These are phyloP conservation scores for Aphanomyces stellatus DNA, from an alignment of 352 stramenopile species.

Conservation along the genomic window DNA sequence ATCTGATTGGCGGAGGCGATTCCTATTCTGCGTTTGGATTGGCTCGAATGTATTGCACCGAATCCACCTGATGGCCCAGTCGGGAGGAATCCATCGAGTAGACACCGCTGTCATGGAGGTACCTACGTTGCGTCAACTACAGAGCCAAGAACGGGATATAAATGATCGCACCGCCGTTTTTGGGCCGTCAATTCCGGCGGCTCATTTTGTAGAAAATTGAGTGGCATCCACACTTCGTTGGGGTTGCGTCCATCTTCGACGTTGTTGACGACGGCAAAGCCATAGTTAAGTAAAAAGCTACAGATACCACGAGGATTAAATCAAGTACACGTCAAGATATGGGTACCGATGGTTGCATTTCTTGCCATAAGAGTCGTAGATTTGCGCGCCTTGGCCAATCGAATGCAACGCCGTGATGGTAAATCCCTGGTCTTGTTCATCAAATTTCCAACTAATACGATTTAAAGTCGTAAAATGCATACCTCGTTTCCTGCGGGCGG, in stretches of 20 bases:
- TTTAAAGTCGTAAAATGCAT: conserved; percentile 88
- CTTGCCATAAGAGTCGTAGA: conserved; percentile 99
- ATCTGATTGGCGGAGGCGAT: too few relatives aligned
- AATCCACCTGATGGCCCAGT: too few relatives aligned
- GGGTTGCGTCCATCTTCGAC: conserved; percentile 97
- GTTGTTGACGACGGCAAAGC: conserved; percentile 98
- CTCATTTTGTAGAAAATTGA: conserved; percentile 42
- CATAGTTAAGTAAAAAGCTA: conserved; percentile 98
- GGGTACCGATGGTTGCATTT: conserved; percentile 97
- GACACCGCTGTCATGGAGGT: conserved; percentile 79
- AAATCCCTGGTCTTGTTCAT: conserved; percentile 75
- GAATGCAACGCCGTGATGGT: conserved; percentile 84
- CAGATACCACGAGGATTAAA: too few relatives aligned
- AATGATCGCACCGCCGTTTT: conserved; percentile 11
- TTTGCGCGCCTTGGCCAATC: conserved; percentile 81
- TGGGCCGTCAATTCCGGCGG: conserved; percentile 12
- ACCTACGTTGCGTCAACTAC: conserved; percentile 64
- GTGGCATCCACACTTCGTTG: conserved; percentile 93
- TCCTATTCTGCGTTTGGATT: too few relatives aligned
- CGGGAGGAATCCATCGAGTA: conserved; percentile 83
- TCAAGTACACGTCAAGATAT: too few relatives aligned
- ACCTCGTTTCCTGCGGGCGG: conserved; percentile 96
- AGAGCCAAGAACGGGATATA: conserved; percentile 73
- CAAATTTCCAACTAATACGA: conserved; percentile 78
- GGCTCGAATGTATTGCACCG: too few relatives aligned